Percentiles rank a stretch among this genome's conserved stretches.
Conservation (phyloP, 371 early-diverging fungal genomes). For the Zychaea mexicana region DNA sequence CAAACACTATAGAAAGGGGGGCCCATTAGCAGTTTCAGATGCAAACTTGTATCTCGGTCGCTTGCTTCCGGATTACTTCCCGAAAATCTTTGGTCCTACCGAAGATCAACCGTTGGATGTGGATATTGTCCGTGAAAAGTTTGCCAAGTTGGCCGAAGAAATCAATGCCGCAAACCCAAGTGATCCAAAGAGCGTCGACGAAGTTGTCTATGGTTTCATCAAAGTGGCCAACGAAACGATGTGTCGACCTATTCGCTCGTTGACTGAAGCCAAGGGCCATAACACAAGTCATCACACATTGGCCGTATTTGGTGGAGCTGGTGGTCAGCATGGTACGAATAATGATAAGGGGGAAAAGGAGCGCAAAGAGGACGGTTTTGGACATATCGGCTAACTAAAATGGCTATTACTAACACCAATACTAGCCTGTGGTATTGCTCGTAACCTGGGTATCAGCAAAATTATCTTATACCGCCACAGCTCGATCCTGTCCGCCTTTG, state of each 20-base stretch:
- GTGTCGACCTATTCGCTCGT: slow-evolving; percentile 92
- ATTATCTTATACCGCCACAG: slow-evolving; percentile 87
- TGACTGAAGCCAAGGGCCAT: slow-evolving; percentile 94
- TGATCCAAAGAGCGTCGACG: slow-evolving; percentile 64
- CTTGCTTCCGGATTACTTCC: slow-evolving; percentile 87
- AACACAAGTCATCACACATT: slow-evolving; percentile 85
- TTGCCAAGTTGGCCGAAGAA: slow-evolving; percentile 61
- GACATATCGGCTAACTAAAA: neutral
- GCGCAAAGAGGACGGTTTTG: too few relatives aligned
- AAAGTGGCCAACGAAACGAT: slow-evolving; percentile 95
- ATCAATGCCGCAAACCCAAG: slow-evolving; percentile 60
- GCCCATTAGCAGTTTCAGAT: slow-evolving; percentile 91
- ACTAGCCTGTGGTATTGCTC: slow-evolving; percentile 90
- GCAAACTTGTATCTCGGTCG: slow-evolving; percentile 92
- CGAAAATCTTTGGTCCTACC: slow-evolving; percentile 91
- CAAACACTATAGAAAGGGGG: slow-evolving; percentile 80
- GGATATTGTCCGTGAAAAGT: slow-evolving; percentile 63
- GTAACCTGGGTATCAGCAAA: slow-evolving; percentile 79
- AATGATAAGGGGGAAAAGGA: neutral
- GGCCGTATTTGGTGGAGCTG: slow-evolving; percentile 96
- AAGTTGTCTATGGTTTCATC: slow-evolving; percentile 92
- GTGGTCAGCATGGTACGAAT: slow-evolving; percentile 73
- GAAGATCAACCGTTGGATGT: slow-evolving; percentile 84
- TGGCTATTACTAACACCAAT: neutral
- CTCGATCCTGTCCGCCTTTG: slow-evolving; percentile 93